These are phyloP conservation scores for Warburgia ugandensis DNA, from an alignment of 164 flowering plant species.

Conservation along the genomic window DNA sequence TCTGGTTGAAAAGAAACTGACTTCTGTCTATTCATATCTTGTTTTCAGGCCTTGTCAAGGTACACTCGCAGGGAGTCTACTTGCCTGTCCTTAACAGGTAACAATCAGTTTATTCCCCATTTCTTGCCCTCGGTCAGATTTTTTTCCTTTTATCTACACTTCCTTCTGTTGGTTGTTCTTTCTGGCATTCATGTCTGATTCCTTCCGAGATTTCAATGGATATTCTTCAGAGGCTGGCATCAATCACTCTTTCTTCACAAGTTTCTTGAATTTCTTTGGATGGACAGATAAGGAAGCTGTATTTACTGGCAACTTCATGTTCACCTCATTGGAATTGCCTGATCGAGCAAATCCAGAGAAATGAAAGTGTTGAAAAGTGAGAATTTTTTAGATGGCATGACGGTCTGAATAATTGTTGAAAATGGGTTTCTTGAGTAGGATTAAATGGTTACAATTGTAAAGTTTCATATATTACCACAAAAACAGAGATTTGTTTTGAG, in stretches of 20 bases:
- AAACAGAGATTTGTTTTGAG: background rate
- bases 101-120: background rate
- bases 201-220: too few species aligned
- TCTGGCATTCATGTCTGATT: too few species aligned
- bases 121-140: too few species aligned
- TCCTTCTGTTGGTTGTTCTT: too few species aligned
- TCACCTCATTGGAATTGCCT: conserved; percentile 42
- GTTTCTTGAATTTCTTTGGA: conserved; percentile 6
- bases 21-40: background rate
- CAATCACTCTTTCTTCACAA: background rate
- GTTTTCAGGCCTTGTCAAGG: conserved; percentile 74
- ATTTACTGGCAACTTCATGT: conserved; percentile 81
- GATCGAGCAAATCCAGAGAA: conserved; percentile 3
- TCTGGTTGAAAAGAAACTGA: background rate
- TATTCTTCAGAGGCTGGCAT: too few species aligned
- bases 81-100: conserved; percentile 77
- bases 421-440: too few species aligned
- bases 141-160: too few species aligned
- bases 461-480: background rate
- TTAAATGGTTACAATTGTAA: conserved; percentile 4
- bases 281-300: conserved; percentile 72
- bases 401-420: too few species aligned
- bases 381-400: too few species aligned
- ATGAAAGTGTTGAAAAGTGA: too few species aligned
- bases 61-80: conserved; percentile 64